These are phyloP conservation scores for Paracamarosporium sp. DNA, from an alignment of 2,329 filamentous ascomycete genomes.

Conservation along the genomic window DNA sequence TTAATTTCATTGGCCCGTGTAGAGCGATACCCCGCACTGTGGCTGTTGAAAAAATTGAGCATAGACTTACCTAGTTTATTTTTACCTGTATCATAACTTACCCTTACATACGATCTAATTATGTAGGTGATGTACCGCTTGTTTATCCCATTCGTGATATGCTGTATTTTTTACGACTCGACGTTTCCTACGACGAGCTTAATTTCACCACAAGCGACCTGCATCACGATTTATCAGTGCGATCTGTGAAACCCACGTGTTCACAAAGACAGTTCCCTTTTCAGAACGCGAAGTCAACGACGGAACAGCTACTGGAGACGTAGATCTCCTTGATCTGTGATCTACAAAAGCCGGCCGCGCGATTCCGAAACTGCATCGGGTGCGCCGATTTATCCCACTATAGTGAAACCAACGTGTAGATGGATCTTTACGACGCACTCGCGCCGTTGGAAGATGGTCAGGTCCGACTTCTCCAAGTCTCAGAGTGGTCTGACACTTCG, in stretches of 20 bases:
- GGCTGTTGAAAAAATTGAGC: not conserved
- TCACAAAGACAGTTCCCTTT: not conserved
- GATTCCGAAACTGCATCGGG: not conserved
- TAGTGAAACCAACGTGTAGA: not conserved
- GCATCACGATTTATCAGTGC: not conserved
- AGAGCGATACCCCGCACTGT: not conserved
- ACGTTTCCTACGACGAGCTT: not conserved
- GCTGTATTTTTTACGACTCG: not conserved
- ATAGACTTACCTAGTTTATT: too few relatives aligned
- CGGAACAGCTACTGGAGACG: too few relatives aligned
- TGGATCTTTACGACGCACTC: not conserved
- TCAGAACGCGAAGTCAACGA: too few relatives aligned
- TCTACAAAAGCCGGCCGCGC: too few relatives aligned
- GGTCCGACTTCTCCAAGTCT: slow-evolving; percentile 16
- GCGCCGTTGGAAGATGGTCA: slow-evolving; percentile 1
- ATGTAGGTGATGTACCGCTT: too few relatives aligned
- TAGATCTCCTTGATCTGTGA: too few relatives aligned
- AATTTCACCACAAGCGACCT: not conserved
- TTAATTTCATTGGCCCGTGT: not conserved
- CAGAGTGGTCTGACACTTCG: not conserved
- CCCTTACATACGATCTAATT: too few relatives aligned
- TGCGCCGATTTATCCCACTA: not conserved
- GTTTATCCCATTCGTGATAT: not conserved
- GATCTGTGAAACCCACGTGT: not conserved
- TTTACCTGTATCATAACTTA: too few relatives aligned